phyloP scores from a whole-genome alignment of 2,329 filamentous ascomycete genomes.

The Colletotrichum trifolii region DNA sequence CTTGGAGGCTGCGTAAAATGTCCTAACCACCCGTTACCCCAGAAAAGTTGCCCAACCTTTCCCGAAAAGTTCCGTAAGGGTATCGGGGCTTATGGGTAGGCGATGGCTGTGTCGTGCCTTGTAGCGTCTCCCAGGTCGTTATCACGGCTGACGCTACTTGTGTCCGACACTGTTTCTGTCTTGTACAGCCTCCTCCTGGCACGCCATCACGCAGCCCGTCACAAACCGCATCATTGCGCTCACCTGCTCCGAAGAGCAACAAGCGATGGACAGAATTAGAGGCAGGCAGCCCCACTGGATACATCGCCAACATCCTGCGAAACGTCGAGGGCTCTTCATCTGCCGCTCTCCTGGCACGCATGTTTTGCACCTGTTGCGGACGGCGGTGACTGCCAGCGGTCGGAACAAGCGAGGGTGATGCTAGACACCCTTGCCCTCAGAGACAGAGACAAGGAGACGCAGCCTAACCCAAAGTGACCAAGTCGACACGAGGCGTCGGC shows the following conservation, averaged over 20 bases:
- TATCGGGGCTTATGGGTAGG: constrained; percentile 2
- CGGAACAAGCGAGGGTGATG: constrained; percentile 16
- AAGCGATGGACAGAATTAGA: constrained; percentile 4
- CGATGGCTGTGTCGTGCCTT: constrained; percentile 15
- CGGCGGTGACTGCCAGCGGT: constrained; percentile 4
- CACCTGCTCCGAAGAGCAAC: constrained; percentile 1
- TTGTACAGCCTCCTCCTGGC: not conserved
- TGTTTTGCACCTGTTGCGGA: constrained; percentile 7
- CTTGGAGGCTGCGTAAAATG: constrained; percentile 22
- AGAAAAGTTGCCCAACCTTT: constrained; percentile 3
- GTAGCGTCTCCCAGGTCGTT: not conserved
- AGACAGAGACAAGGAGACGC: constrained; percentile 2
- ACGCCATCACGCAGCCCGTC: not conserved
- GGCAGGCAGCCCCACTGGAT: not conserved
- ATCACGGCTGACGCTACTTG: constrained; percentile 5
- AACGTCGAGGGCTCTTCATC: constrained; percentile 1
- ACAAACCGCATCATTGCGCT: constrained; percentile 8
- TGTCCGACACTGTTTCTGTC: constrained; percentile 2
- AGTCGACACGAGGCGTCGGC: constrained; percentile 9
- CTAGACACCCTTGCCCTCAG: constrained; percentile 7
- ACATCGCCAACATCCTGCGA: not conserved
- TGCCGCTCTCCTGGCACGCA: constrained; percentile 3
- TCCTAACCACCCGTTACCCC: constrained; percentile 17
- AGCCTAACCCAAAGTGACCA: not conserved
- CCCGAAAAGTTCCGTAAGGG: constrained; percentile 13